Evolutionary conservation across 805 yeast species (phyloP), one percentile per base, ranked within the genome.

Genomic region (Wickerhamomyces pijperi): DNA sequence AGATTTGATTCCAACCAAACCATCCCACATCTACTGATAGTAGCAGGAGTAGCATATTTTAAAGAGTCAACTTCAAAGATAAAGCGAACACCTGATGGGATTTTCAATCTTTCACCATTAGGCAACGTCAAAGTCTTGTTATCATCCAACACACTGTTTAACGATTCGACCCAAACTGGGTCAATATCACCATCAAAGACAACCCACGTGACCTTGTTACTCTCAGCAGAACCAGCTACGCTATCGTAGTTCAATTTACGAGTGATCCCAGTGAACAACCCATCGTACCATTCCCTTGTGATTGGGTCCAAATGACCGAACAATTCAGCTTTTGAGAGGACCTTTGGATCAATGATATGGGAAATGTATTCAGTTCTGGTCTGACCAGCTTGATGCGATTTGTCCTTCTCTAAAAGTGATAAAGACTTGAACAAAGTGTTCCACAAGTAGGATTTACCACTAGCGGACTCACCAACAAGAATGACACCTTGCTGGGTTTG

Each of bases 221-320:
- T 47, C 44, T 82, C 88, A 1, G 85, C 86, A 34, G 23, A 7
- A 21, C 9, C 23, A 21, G 23, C 23, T n/a, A n/a, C 61, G 14
- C 71, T 46, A 44, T 78, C 78, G 3, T 67, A 70, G 20, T 54
- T 54, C 1, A 81, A 68, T 38, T 63, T 65, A 45, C 97, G 63
- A 34, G 90, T 50, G 7, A 80, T 67, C 9, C 73, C 56, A 0
- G 95, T 83, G 38, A 88, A 69, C 9, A 88, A 52, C 5, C 97
- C 97, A 59, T 90, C 97, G 1, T 71, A 72, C 97, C 97, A 90
- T 39, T 90, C 97, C 23, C 95, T 62, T 0, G 97, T 87, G 0
- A 84, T 68, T 1, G 70, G 58, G 47, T 88, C 94, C 28, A 88
- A 55, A 3, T 59, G 48, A 2, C 97, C 97, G 54, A 72, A 84